A percentile compares a stretch with the other conserved stretches of the same genome.
These are phyloP conservation scores for Botrytis deweyae DNA, from an alignment of 2,329 filamentous ascomycete genomes.

Conservation along the genomic window DNA sequence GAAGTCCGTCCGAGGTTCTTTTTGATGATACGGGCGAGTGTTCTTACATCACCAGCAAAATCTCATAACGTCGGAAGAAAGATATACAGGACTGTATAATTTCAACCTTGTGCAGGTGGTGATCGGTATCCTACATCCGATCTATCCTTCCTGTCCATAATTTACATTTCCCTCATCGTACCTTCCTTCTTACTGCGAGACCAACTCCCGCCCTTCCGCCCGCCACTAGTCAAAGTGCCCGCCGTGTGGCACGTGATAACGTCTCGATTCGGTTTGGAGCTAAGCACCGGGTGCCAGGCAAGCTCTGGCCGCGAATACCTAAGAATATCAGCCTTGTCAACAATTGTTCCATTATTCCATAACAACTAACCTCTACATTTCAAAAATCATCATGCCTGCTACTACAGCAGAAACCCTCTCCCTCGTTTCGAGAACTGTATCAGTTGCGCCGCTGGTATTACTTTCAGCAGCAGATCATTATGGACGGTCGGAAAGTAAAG, in stretches of 20 bases:
- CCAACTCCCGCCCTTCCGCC: conserved; percentile 1
- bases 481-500: conserved; percentile 80
- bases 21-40: neutral
- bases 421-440: conserved; percentile 91
- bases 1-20: neutral
- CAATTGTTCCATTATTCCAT: conserved; percentile 18
- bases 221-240: neutral
- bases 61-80: neutral
- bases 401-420: conserved; percentile 96
- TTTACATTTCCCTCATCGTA: neutral
- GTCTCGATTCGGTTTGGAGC: conserved; percentile 20
- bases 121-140: neutral
- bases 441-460: conserved; percentile 94
- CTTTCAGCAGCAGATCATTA: conserved; percentile 98
- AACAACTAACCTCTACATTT: conserved; percentile 24
- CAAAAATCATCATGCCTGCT: conserved; percentile 71
- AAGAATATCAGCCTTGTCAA: conserved; percentile 23
- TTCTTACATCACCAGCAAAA: neutral
- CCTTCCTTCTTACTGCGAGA: neutral
- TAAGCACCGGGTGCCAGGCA: conserved; percentile 18
- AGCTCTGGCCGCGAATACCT: conserved; percentile 23
- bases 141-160: neutral
- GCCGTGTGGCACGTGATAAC: conserved; percentile 6
- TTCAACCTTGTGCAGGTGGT: neutral
- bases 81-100: neutral